These are phyloP conservation scores for Fusarium chuoi DNA, from an alignment of 2,329 filamentous ascomycete genomes.

Conservation along the genomic window DNA sequence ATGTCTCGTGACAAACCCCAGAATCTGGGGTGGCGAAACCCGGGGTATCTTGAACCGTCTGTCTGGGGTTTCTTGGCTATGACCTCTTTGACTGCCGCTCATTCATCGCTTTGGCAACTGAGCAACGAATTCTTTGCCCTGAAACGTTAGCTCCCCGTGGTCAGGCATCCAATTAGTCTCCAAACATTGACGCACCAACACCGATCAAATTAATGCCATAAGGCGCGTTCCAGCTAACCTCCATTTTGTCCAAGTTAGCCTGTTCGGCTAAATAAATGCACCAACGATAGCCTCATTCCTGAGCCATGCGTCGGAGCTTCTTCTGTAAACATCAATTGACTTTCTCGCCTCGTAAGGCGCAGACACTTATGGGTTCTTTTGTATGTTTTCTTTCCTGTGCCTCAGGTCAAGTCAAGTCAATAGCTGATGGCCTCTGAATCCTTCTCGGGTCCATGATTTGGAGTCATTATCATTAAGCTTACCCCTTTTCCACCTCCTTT, in stretches of 20 bases:
- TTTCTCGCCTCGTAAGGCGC: neutral
- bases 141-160: neutral
- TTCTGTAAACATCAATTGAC: neutral
- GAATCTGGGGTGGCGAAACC: neutral
- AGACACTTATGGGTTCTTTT: neutral
- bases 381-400: neutral
- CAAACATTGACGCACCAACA: neutral
- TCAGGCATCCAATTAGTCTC: neutral
- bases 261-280: constrained; percentile 13
- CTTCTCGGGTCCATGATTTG: neutral
- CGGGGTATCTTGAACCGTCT: constrained; percentile 8
- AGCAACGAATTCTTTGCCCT: neutral
- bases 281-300: neutral
- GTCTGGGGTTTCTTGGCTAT: constrained; percentile 9
- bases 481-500: neutral
- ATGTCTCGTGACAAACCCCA: neutral
- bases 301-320: neutral
- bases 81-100: neutral
- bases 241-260: neutral
- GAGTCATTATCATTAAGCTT: neutral
- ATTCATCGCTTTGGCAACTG: neutral
- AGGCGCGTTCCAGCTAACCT: neutral
- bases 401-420: neutral
- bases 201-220: neutral
- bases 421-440: neutral